Base-by-base conservation (phyloP, 495 filamentous ascomycete species). In the Hypomontagnella monticulosa region DNA sequence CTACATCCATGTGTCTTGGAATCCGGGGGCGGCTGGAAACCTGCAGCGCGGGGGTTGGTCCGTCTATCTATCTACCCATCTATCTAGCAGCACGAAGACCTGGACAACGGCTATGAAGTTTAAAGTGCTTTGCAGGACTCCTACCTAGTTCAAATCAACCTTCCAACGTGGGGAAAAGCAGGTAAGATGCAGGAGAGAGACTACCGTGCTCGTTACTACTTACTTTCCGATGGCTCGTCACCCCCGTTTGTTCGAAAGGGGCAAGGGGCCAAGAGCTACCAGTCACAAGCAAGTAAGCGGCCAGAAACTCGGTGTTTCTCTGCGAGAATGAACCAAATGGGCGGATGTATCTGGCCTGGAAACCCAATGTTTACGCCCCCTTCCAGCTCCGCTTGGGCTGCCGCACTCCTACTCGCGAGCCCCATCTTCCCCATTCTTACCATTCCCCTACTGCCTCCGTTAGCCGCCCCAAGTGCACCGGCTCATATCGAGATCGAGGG, bases 401-500 rank as follows among this genome's bases (percentile, higher is more conserved):
- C 63, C 64, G 63, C 70, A 60, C 70, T 63, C 43, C 63, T 70
- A 62, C 53, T 55, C 70, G 56, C 61, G 55, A 65, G 57, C 66
- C 57, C 66, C 66, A 69, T 63, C 49, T 63, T 69, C 44, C 60
- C 60, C 50, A 63, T 63, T 42, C 54, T 63, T 51, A 48, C 55
- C 59, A 70, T 54, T 57, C 54, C 65, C 60, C 53, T 70, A 59
- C 63, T 71, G 38, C 65, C 65, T 70, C 66, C 66, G 61, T 57
- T 70, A 70, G 68, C 67, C 67, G 67, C 60, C 61, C 55, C 36
- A 55, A 65, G 60, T 71, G 63, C 60, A 66, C 51, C 70, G 67
- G 67, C 70, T 71, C 67, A 73, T 73, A 73, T 73, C 60, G 67
- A 67, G 62, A 62, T 71, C 70, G 61, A 71, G 67, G 71, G 61